A percentile compares a stretch with the other conserved stretches of the same genome.
These are phyloP conservation scores for Aspergillus sp. DNA, from an alignment of 2,329 filamentous ascomycete species.

Conservation along the genomic window DNA sequence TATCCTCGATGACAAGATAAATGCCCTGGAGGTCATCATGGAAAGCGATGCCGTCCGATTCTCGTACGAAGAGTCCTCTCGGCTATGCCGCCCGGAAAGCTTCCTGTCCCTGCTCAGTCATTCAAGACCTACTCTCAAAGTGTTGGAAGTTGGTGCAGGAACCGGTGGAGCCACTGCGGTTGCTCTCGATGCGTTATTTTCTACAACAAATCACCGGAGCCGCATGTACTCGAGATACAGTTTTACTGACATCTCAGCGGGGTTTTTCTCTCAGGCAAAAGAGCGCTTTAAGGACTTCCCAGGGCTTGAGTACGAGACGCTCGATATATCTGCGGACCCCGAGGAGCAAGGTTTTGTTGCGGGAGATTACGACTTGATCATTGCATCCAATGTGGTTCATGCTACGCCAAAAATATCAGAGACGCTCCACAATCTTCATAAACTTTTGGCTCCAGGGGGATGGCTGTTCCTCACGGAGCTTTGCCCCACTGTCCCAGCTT, in stretches of 20 bases:
- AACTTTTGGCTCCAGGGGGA: slow-evolving; percentile 42
- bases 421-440: slow-evolving; percentile 25
- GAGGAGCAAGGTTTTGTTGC: slow-evolving; percentile 29
- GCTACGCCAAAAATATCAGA: slow-evolving; percentile 21
- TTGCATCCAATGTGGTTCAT: slow-evolving; percentile 34
- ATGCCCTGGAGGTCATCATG: slow-evolving; percentile 19
- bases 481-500: slow-evolving; percentile 12
- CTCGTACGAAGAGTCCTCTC: slow-evolving; percentile 8
- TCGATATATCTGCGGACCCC: slow-evolving; percentile 32
- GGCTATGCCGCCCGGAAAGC: slow-evolving; percentile 5
- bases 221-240: slow-evolving; percentile 24
- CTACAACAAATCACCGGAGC: neutral
- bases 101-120: slow-evolving; percentile 17
- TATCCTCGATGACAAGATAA: slow-evolving; percentile 14
- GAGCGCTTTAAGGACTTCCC: slow-evolving; percentile 20
- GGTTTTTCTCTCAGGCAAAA: slow-evolving; percentile 27
- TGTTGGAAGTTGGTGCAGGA: slow-evolving; percentile 31
- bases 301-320: slow-evolving; percentile 27
- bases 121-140: slow-evolving; percentile 21
- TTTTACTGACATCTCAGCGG: slow-evolving; percentile 32
- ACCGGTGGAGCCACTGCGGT: slow-evolving; percentile 26
- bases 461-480: slow-evolving; percentile 48
- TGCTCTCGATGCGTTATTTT: slow-evolving; percentile 11
- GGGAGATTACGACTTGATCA: slow-evolving; percentile 32
- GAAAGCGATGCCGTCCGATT: slow-evolving; percentile 13